Conservation (phyloP, 2,329 filamentous ascomycete genomes). For the Boeremia exigua region DNA sequence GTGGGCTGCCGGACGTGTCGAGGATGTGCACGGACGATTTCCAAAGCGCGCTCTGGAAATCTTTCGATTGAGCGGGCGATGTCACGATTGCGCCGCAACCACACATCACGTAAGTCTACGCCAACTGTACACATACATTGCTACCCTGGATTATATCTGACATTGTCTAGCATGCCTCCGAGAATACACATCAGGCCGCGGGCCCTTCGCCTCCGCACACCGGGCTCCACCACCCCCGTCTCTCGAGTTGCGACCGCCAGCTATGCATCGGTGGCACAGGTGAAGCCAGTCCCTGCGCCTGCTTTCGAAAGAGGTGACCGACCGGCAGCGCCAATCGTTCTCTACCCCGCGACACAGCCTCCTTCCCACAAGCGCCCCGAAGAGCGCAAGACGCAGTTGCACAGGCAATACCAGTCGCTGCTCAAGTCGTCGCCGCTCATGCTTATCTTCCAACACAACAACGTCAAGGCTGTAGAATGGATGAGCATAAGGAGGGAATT, state of each 20-base stretch:
- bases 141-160: not conserved
- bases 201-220: constrained; percentile 36
- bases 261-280: constrained; percentile 59
- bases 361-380: constrained; percentile 86
- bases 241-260: constrained; percentile 42
- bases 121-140: not conserved
- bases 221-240: constrained; percentile 35
- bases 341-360: constrained; percentile 73
- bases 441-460: constrained; percentile 84
- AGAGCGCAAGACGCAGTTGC: constrained; percentile 87
- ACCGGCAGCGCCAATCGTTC: constrained; percentile 54
- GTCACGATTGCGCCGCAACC: constrained; percentile 30
- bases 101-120: constrained; percentile 36
- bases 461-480: constrained; percentile 77
- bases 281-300: constrained; percentile 59
- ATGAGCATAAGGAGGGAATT: constrained; percentile 74
- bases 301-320: constrained; percentile 57
- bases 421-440: constrained; percentile 85
- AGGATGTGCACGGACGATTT: constrained; percentile 29
- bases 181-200: constrained; percentile 46
- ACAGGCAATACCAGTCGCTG: constrained; percentile 85
- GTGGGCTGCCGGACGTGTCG: constrained; percentile 16
- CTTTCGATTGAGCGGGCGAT: constrained; percentile 12
- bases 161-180: constrained; percentile 42
- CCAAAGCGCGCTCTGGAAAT: constrained; percentile 37